Evolutionary conservation across 2,329 filamentous ascomycete species (phyloP), one percentile per base, ranked within the genome.

Genomic region (Exophiala calicioides): DNA sequence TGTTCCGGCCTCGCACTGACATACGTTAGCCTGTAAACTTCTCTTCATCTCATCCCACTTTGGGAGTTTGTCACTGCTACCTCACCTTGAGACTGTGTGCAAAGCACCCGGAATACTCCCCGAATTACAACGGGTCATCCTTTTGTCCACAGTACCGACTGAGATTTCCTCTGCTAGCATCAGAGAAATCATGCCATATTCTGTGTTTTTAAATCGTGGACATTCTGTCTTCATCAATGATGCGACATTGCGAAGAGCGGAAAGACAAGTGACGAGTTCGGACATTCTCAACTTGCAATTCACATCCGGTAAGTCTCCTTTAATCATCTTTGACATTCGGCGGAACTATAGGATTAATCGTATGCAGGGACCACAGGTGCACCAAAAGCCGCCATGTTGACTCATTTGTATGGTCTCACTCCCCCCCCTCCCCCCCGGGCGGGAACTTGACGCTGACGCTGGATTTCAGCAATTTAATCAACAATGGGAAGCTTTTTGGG

Each of bases 251-350:
- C 32, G n/a, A 21, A 15, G 33, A 32, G 50, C 47, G 5, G 47
- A 56, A 26, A 31, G 27, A 13, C 9, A 19, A 13, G 35, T 56
- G 5, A 18, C 34, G 13, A 31, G 33, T 18, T 33, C 79, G 51
- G 91, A 97, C 42, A 81, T 85, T 2, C 83, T 93, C 56, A 96
- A 96, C 64, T 95, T 97, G 55, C 91, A 97, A 66, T 97, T 97
- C 71, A 97, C 91, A 0, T 91, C 85, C 0, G 48, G 48, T 52
- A 21, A 20, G 40, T n/a, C n/a, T n/a, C n/a, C n/a, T n/a, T n/a
- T n/a, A n/a, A n/a, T n/a, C n/a, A n/a, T n/a, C n/a, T n/a, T n/a
- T n/a, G n/a, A n/a, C n/a, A n/a, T n/a, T n/a, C 24, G 24, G 24
- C 7, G 24, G 24, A 7, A 12, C 12, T 7, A 8, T 7, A 10